Percentiles rank a stretch among this genome's conserved stretches.
Evolutionary conservation across 1,284 basidiomycete genomes (phyloP).

Genomic region (Ganoderma sinense): DNA sequence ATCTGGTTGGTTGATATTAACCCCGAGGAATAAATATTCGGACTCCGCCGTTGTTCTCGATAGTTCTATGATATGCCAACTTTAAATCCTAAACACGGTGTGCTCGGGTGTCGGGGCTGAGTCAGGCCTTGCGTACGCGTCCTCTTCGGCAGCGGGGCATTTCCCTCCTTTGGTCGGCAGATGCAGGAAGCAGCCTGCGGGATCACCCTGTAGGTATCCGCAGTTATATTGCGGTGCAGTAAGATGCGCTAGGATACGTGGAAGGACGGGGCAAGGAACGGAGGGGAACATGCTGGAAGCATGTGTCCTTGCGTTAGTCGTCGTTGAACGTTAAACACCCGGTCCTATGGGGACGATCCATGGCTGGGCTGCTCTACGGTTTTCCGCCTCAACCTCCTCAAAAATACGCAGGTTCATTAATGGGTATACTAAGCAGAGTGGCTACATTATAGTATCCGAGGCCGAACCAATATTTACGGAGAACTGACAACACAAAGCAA

Average conservation of each 20-base stretch:
- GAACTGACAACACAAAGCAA: neutral
- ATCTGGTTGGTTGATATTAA: too few species aligned
- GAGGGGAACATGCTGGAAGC: too few species aligned
- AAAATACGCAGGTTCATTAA: neutral
- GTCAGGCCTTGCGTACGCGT: constrained; percentile 11
- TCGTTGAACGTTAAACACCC: too few species aligned
- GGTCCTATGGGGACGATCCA: too few species aligned
- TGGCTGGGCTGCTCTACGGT: too few species aligned
- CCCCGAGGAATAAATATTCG: too few species aligned
- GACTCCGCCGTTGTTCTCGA: neutral
- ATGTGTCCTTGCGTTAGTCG: too few species aligned
- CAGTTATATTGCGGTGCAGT: neutral
- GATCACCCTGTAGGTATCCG: neutral
- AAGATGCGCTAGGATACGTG: neutral
- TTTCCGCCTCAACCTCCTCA: too few species aligned
- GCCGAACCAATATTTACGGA: neutral
- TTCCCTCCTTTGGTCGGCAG: too few species aligned
- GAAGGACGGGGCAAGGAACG: neutral
- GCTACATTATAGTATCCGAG: neutral
- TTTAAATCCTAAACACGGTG: neutral
- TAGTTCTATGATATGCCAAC: neutral
- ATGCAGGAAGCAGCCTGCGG: neutral
- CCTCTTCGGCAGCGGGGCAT: constrained; percentile 17
- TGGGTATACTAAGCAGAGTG: neutral
- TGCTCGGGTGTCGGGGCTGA: neutral